A percentile compares a stretch with the other conserved stretches of the same genome.
phyloP scores from a whole-genome alignment of 225 moss, liverwort and hornwort genomes.

The Anthoceros angustus region DNA sequence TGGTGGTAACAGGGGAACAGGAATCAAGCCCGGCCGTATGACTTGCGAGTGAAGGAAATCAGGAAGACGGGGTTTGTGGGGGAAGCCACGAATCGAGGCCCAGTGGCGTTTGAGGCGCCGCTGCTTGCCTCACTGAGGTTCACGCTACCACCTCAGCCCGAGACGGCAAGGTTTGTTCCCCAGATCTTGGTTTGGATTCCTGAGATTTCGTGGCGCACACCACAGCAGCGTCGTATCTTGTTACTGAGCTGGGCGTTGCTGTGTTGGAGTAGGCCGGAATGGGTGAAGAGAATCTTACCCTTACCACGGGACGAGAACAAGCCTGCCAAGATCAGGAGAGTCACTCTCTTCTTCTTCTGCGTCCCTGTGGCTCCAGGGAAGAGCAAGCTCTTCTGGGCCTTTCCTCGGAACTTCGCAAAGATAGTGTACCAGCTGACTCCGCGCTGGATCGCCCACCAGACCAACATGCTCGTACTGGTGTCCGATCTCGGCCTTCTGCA shows the following conservation, averaged over 20 bases:
- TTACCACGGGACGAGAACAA: background rate
- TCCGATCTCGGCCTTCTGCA: constrained; percentile 47
- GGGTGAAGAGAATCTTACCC: constrained; percentile 4
- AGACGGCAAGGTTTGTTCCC: background rate
- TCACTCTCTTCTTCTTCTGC: constrained; percentile 26
- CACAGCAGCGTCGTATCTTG: background rate
- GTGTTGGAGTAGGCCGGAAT: background rate
- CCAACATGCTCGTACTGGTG: constrained; percentile 48
- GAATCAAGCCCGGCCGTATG: background rate
- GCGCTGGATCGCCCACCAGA: constrained; percentile 31
- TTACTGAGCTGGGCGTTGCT: background rate
- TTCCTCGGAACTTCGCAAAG: constrained; percentile 44
- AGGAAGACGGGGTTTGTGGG: constrained; percentile 33
- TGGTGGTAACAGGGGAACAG: background rate
- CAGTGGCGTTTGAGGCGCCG: constrained; percentile 34
- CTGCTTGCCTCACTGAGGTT: constrained; percentile 8
- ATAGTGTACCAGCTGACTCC: constrained; percentile 13
- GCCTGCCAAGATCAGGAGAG: constrained; percentile 6
- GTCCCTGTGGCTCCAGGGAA: constrained; percentile 44
- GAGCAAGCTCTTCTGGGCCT: constrained; percentile 43
- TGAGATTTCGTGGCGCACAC: background rate
- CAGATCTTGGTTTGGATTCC: background rate
- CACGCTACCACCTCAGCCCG: constrained; percentile 8
- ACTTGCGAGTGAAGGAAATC: background rate
- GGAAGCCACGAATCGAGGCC: constrained; percentile 11